phyloP scores from a whole-genome alignment of 805 yeast genomes.

The Wickerhamomyces ciferrii region DNA sequence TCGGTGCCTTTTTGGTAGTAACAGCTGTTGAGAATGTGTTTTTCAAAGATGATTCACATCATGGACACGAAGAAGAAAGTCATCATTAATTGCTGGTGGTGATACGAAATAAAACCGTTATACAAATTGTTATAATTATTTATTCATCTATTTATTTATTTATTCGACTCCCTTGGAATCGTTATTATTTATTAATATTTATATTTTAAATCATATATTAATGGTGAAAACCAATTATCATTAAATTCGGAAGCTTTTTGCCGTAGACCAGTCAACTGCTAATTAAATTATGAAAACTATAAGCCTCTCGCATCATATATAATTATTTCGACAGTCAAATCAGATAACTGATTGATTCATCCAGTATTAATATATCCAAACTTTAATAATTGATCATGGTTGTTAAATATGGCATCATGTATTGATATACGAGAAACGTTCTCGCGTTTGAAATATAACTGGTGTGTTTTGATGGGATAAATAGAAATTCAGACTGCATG shows the following conservation, averaged over 20 bases:
- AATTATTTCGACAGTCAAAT: too few species aligned
- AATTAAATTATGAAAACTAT: too few species aligned
- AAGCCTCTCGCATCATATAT: too few species aligned
- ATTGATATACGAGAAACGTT: too few species aligned
- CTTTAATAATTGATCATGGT: too few species aligned
- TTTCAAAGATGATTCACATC: slow-evolving; percentile 9
- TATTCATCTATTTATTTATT: slow-evolving; percentile 6
- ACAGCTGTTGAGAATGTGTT: slow-evolving; percentile 33
- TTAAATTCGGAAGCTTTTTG: too few species aligned
- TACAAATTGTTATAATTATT: slow-evolving; percentile 3
- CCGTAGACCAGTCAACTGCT: too few species aligned
- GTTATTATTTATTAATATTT: neutral
- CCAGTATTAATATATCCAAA: too few species aligned
- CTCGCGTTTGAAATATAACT: too few species aligned
- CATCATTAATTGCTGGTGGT: slow-evolving; percentile 1
- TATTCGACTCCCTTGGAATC: neutral
- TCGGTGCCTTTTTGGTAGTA: slow-evolving; percentile 67
- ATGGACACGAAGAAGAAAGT: slow-evolving; percentile 7
- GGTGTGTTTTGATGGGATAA: neutral
- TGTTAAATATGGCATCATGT: too few species aligned
- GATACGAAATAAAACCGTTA: too few species aligned
- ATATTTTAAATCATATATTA: neutral
- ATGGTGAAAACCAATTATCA: neutral
- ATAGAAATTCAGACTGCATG: neutral
- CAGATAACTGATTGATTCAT: too few species aligned